Evolutionary conservation across 306 rosid species (phyloP).

Genomic region (Malus sylvestris): DNA sequence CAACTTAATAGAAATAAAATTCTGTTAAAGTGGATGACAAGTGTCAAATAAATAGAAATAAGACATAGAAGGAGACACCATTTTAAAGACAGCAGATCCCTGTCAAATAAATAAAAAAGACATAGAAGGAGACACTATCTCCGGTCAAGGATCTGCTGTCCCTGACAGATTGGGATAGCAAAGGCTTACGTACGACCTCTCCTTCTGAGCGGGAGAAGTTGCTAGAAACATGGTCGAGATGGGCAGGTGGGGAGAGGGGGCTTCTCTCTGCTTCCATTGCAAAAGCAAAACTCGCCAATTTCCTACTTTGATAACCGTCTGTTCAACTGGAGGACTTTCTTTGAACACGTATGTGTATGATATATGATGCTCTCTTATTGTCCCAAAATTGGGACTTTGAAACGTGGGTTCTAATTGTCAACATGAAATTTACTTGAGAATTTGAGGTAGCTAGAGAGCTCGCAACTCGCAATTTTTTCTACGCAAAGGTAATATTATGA

Average conservation of each 20-base stretch:
- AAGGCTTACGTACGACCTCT: neutral
- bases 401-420: neutral
- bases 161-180: neutral
- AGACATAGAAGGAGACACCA: no score
- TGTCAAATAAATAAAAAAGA: no score
- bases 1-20: no score
- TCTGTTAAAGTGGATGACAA: no score
- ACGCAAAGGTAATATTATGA: no score
- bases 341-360: conserved; percentile 6
- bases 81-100: no score
- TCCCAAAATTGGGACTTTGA: neutral
- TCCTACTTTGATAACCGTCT: neutral
- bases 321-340: neutral
- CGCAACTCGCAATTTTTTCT: neutral
- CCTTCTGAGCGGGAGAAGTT: no score
- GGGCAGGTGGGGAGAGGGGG: neutral
- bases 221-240: no score
- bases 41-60: no score
- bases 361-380: neutral
- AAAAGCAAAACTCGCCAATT: neutral
- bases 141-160: no score
- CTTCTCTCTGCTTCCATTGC: neutral
- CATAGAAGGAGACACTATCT: no score
- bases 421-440: neutral
- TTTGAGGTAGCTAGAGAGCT: neutral